These are phyloP conservation scores for Cladophialophora exuberans DNA, from an alignment of 2,329 filamentous ascomycete genomes.

Conservation along the genomic window DNA sequence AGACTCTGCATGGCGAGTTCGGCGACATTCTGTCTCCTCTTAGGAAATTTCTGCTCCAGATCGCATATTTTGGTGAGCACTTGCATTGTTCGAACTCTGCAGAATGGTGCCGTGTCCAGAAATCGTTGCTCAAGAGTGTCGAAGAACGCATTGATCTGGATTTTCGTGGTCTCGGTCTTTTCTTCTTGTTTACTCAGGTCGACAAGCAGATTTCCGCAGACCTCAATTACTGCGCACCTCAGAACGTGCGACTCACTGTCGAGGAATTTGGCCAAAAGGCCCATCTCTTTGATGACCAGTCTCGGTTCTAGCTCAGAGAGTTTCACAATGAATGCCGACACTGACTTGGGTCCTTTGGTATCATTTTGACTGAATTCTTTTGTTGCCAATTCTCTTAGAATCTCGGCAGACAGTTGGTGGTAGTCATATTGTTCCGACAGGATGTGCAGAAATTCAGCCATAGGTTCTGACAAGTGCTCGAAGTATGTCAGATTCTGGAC, in stretches of 20 bases:
- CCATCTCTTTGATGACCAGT: constrained; percentile 97
- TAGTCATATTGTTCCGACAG: constrained; percentile 97
- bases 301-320: constrained; percentile 90
- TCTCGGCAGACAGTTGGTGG: constrained; percentile 89
- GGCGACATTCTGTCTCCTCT: constrained; percentile 82
- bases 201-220: constrained; percentile 91
- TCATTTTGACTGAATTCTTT: constrained; percentile 99
- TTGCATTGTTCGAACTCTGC: constrained; percentile 86
- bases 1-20: constrained; percentile 87
- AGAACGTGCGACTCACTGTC: constrained; percentile 97
- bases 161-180: constrained; percentile 87
- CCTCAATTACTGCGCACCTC: constrained; percentile 90
- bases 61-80: constrained; percentile 92
- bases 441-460: constrained; percentile 98
- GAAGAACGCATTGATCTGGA: constrained; percentile 94
- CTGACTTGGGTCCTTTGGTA: constrained; percentile 91
- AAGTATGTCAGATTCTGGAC: constrained; percentile 98
- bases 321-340: constrained; percentile 90
- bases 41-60: constrained; percentile 93
- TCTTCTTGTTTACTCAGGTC: constrained; percentile 92
- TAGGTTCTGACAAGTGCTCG: constrained; percentile 96
- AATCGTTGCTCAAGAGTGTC: constrained; percentile 96
- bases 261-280: constrained; percentile 86
- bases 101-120: constrained; percentile 95
- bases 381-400: constrained; percentile 89